Evolutionary conservation across 345 rosid species (phyloP).

Genomic region (Anacardium occidentale): DNA sequence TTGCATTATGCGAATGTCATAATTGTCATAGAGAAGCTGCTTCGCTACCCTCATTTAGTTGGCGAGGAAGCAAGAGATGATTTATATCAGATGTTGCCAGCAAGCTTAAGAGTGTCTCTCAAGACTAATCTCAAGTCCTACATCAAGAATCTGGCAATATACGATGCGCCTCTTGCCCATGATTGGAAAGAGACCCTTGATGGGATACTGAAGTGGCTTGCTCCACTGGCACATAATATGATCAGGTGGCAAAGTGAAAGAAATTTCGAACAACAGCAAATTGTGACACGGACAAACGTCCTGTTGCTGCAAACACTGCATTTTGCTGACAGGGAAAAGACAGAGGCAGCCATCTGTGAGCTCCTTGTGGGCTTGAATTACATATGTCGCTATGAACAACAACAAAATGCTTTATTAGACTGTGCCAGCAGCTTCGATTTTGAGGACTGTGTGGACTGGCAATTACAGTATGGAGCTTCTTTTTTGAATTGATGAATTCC

Average conservation of each 20-base stretch:
- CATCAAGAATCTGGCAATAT: constrained; percentile 74
- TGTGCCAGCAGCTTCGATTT: constrained; percentile 96
- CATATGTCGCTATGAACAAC: constrained; percentile 88
- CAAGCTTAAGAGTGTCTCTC: constrained; percentile 66
- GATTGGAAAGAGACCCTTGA: constrained; percentile 90
- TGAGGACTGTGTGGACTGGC: constrained; percentile 94
- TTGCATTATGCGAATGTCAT: constrained; percentile 87
- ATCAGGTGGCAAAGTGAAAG: constrained; percentile 95
- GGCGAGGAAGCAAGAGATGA: constrained; percentile 96
- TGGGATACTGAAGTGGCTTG: constrained; percentile 75
- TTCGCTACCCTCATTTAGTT: constrained; percentile 84
- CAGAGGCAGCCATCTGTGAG: constrained; percentile 72
- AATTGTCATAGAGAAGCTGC: constrained; percentile 84
- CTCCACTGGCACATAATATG: constrained; percentile 93
- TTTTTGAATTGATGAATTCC: constrained; percentile 37
- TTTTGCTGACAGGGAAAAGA: constrained; percentile 87
- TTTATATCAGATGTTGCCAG: constrained; percentile 89
- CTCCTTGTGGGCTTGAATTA: constrained; percentile 93
- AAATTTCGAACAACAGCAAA: constrained; percentile 90
- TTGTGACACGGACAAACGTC: constrained; percentile 70
- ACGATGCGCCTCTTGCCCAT: constrained; percentile 91
- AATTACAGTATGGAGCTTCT: constrained; percentile 52
- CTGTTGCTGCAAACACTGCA: constrained; percentile 83
- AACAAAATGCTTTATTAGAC: constrained; percentile 80
- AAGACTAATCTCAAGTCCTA: constrained; percentile 70